A percentile compares a stretch with the other conserved stretches of the same genome.
These are phyloP conservation scores for Ceratocystis lukuohia DNA, from an alignment of 2,329 filamentous ascomycete genomes.

Conservation along the genomic window DNA sequence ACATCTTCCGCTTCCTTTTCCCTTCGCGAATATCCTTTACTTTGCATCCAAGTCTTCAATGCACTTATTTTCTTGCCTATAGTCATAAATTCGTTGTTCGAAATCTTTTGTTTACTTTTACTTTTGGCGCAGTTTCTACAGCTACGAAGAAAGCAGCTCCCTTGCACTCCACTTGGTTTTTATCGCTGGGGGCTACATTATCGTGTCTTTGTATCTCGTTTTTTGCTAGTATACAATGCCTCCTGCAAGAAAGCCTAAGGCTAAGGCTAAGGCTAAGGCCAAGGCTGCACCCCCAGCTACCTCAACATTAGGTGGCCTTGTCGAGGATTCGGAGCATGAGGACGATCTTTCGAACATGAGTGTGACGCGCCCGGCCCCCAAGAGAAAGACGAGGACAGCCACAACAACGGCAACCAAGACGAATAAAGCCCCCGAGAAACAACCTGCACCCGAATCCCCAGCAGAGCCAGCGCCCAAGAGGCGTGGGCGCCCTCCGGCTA, in stretches of 20 bases:
- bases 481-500: neutral
- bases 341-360: constrained; percentile 17
- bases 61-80: neutral
- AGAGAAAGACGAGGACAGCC: neutral
- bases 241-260: constrained; percentile 13
- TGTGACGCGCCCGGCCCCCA: constrained; percentile 4
- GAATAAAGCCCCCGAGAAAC: neutral
- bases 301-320: constrained; percentile 11
- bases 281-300: neutral
- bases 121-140: constrained; percentile 4
- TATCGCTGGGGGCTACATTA: neutral
- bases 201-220: too few species aligned
- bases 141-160: neutral
- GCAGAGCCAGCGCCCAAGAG: constrained; percentile 2
- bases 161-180: neutral
- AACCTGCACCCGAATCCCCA: neutral
- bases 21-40: neutral
- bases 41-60: neutral
- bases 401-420: neutral
- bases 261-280: constrained; percentile 11
- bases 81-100: neutral
- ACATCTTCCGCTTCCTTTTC: too few species aligned
- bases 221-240: constrained; percentile 11
- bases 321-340: constrained; percentile 13
- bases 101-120: neutral